Evolutionary conservation across 331 rosid genomes (phyloP).

Genomic region (Phaseolus coccineus): DNA sequence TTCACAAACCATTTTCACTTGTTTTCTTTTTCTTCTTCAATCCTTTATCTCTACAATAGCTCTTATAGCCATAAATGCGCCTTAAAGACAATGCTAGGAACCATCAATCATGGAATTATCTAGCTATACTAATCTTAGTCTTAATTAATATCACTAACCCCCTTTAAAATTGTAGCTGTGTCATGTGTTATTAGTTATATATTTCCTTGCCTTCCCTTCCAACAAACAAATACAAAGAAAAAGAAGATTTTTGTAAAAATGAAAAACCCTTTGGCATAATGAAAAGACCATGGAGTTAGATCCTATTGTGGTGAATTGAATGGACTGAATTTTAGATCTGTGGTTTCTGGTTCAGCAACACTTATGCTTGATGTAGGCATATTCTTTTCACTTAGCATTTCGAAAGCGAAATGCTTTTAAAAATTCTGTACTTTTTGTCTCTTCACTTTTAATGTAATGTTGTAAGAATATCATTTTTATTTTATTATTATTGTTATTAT

Average conservation of each 20-base stretch:
- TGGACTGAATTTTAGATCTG: conserved; percentile 1
- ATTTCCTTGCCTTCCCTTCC: neutral
- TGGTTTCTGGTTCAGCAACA: conserved; percentile 19
- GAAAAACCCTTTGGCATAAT: neutral
- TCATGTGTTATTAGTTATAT: neutral
- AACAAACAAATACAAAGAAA: neutral
- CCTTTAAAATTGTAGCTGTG: conserved; percentile 5
- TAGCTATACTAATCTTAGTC: conserved; percentile 18
- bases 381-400: conserved; percentile 30
- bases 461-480: neutral
- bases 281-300: neutral
- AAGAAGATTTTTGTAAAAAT: neutral
- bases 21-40: too few species aligned
- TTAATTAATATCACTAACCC: conserved; percentile 24
- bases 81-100: conserved; percentile 34
- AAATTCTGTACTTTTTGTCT: conserved; percentile 36
- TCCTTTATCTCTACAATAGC: neutral
- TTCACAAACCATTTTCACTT: neutral
- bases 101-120: conserved; percentile 43
- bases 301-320: neutral
- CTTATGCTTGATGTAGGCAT: conserved; percentile 27
- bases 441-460: conserved; percentile 20
- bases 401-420: conserved; percentile 37
- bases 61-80: conserved; percentile 52
- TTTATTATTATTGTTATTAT: neutral